Percentiles rank a stretch among this genome's conserved stretches.
Conservation (phyloP, 208 protist genomes). For the Naegleria fowleri region DNA sequence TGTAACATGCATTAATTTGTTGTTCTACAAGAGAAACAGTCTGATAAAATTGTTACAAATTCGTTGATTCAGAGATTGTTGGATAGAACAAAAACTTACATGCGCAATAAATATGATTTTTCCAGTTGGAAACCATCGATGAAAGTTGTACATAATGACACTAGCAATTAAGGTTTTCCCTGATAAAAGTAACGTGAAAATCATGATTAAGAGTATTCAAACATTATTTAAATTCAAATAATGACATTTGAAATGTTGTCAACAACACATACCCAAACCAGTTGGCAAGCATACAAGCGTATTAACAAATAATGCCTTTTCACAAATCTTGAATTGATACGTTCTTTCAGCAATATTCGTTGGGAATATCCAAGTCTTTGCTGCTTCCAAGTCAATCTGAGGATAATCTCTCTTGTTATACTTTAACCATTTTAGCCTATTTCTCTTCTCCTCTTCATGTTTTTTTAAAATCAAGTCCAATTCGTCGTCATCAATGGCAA, state of each 20-base stretch:
- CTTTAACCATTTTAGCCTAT: background rate
- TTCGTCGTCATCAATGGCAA: background rate
- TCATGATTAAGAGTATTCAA: too few relatives aligned
- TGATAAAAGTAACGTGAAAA: too few relatives aligned
- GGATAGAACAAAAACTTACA: background rate
- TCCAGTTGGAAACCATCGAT: slow-evolving; percentile 49
- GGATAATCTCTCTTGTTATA: background rate
- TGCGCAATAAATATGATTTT: slow-evolving; percentile 65
- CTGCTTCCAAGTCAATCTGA: background rate
- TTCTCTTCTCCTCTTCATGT: background rate
- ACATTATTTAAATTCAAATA: background rate
- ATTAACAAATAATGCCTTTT: slow-evolving; percentile 51
- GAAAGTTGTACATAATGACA: slow-evolving; percentile 68
- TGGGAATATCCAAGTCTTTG: slow-evolving; percentile 36
- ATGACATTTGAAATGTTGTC: background rate
- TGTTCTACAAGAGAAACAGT: slow-evolving; percentile 58
- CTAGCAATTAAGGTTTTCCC: slow-evolving; percentile 61
- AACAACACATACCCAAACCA: slow-evolving; percentile 50
- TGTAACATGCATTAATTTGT: slow-evolving; percentile 56
- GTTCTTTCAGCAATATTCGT: slow-evolving; percentile 34
- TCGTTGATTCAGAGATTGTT: background rate
- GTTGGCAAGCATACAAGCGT: slow-evolving; percentile 65
- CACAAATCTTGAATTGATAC: slow-evolving; percentile 47
- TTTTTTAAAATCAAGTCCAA: background rate
- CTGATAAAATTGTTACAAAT: background rate